phyloP scores from a whole-genome alignment of 2,329 filamentous ascomycete species.

The Cercospora sp. region DNA sequence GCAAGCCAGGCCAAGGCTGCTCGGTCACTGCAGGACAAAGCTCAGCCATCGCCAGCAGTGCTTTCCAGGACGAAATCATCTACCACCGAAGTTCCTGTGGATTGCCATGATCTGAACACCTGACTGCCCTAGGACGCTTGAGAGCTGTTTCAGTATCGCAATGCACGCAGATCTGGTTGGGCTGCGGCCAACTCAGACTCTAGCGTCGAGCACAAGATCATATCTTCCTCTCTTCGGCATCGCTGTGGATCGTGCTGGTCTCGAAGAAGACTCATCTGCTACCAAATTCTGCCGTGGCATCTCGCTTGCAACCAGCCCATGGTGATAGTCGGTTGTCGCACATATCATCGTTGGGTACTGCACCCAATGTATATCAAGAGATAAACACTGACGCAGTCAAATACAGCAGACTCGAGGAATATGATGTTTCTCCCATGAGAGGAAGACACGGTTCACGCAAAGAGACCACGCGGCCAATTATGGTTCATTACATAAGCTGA shows the following conservation, averaged over 20 bases:
- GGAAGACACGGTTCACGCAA: not conserved
- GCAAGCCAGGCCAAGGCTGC: not conserved
- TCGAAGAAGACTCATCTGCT: not conserved
- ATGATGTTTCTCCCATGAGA: not conserved
- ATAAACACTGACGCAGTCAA: not conserved
- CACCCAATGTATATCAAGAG: not conserved
- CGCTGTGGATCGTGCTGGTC: not conserved
- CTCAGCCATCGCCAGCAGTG: not conserved
- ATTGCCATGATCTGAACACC: not conserved
- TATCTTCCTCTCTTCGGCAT: not conserved
- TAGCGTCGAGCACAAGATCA: not conserved
- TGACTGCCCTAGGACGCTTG: not conserved
- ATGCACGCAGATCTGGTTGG: not conserved
- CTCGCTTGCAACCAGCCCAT: not conserved
- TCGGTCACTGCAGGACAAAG: not conserved
- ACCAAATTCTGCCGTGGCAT: not conserved
- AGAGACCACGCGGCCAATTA: not conserved
- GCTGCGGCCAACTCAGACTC: not conserved
- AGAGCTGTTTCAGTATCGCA: not conserved
- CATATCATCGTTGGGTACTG: not conserved
- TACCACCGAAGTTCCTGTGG: not conserved
- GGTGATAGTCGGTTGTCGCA: not conserved
- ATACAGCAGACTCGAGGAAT: not conserved
- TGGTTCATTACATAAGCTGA: not conserved
- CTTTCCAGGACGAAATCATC: not conserved